Conservation (phyloP, 441 rosid genomes). For the Viola pubescens region DNA sequence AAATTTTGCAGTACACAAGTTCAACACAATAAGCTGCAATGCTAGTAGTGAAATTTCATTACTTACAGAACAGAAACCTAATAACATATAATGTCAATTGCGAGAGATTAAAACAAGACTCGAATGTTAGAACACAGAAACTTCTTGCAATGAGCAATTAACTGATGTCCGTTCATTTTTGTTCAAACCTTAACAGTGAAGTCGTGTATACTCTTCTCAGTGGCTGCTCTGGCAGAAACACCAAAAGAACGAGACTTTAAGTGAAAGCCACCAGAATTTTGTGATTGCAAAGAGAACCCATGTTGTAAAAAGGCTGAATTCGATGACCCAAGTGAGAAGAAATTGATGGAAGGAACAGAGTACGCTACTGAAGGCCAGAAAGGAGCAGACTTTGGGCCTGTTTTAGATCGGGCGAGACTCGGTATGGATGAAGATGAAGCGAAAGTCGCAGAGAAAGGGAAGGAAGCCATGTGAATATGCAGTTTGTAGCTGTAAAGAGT, state of each 20-base stretch:
- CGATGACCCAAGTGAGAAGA: conserved; percentile 36
- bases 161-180: not conserved
- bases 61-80: not conserved
- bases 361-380: conserved; percentile 29
- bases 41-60: not conserved
- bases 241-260: conserved; percentile 33
- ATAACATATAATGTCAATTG: not conserved
- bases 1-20: not conserved
- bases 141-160: not conserved
- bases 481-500: not conserved
- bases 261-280: conserved; percentile 26
- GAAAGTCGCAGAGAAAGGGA: conserved; percentile 34
- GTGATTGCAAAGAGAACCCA: conserved; percentile 40
- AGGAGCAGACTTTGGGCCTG: conserved; percentile 15
- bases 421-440: conserved; percentile 18
- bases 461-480: conserved; percentile 27
- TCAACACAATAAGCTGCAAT: not conserved
- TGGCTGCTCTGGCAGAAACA: conserved; percentile 64
- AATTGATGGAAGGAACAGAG: conserved; percentile 27
- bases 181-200: conserved; percentile 66
- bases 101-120: not conserved
- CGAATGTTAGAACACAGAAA: not conserved
- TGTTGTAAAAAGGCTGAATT: conserved; percentile 42
- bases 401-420: conserved; percentile 22
- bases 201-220: conserved; percentile 64